phyloP scores from a whole-genome alignment of 2,329 filamentous ascomycete species.

The Botryotinia narcissicola region DNA sequence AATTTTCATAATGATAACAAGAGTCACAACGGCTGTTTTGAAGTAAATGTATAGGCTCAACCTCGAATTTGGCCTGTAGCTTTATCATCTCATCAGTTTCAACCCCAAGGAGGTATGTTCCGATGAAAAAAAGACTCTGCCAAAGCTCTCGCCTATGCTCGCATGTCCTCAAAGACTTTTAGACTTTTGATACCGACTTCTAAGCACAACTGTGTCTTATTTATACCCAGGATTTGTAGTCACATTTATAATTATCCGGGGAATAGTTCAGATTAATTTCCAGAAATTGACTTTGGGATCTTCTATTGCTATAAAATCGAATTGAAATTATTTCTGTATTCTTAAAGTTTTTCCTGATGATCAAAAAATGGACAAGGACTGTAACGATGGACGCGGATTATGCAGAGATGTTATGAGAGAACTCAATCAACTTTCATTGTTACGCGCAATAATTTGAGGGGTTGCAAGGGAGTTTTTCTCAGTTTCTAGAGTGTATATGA shows the following conservation, averaged over 20 bases:
- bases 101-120: not conserved
- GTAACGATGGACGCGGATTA: fast-evolving
- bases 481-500: not conserved
- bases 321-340: not conserved
- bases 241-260: too few relatives aligned
- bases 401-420: not conserved
- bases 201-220: not conserved
- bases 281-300: not conserved
- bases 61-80: fast-evolving
- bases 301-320: too few relatives aligned
- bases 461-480: too few relatives aligned
- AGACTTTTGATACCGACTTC: too few relatives aligned
- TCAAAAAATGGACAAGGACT: not conserved
- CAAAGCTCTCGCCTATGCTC: not conserved
- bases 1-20: not conserved
- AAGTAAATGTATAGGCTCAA: not conserved
- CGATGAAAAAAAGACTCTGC: too few relatives aligned
- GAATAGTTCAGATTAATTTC: too few relatives aligned
- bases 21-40: too few relatives aligned
- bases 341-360: not conserved
- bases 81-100: not conserved
- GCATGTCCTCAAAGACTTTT: too few relatives aligned
- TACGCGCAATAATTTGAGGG: too few relatives aligned
- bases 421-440: not conserved
- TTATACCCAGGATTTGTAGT: not conserved